Base-by-base conservation (phyloP, 1,284 basidiomycete genomes). In the Exobasidium rhododendri region DNA sequence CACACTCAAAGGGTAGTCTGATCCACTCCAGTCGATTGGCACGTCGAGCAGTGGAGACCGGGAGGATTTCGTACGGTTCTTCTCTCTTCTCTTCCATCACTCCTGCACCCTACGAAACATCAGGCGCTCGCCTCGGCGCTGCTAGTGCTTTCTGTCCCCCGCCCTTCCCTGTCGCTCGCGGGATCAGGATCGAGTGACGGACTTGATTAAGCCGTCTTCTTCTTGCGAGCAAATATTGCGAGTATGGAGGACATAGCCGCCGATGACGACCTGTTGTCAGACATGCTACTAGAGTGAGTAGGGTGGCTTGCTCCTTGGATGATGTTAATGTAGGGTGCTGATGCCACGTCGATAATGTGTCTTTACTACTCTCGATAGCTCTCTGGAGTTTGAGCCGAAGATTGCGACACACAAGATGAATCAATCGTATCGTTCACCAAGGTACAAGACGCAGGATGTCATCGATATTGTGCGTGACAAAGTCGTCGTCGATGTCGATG, bases 331-430 rank as follows among this genome's bases (percentile, higher is more conserved):
- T 24, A 13, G 11, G 32, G 49, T 51, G 17, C 17, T 1, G 2
- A 30, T 30, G 13, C 13, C 17, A 17, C 24, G 13, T 17, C 20
- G 13, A 13, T 13, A 17, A 14, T 11, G 17, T 30, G 22, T 30
- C 32, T 13, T 22, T 13, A 51, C 49, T n/a, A n/a, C n/a, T n/a
- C n/a, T 40, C 35, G 35, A 40, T 40, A 71, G 69, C 56, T 70
- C 73, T 30, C 71, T 79, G 62, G 77, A 78, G 61, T 78, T 75
- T 60, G 75, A 77, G 56, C 75, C 75, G 5, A 67, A 71, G 46
- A 73, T 79, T 63, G 69, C 74, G 6, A 78, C 77, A 17, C 75
- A 79, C 69, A 79, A 79, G 67, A 78, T 79, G 76, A 79, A 77
- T 52, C 74, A 76, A 14, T 56, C 66, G 10, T 78, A 77, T 56